Evolutionary conservation across 371 early-diverging fungal species (phyloP), one percentile per base, ranked within the genome.

Genomic region (Mortierella sp.): DNA sequence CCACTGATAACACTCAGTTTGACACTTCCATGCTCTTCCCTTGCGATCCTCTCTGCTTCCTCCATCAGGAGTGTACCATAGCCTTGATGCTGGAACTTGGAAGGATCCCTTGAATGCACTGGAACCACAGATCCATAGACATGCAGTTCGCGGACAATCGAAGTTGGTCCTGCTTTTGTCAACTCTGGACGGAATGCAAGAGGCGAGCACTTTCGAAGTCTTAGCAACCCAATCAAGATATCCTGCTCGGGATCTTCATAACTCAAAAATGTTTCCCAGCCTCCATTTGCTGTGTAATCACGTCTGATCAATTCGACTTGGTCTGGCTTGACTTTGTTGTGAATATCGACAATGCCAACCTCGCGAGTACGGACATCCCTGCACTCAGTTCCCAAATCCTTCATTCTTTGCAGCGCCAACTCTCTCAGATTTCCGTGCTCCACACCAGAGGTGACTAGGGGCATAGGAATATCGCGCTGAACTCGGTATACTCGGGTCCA

Each of bases 391-490:
- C 98, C 99, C 69, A 99, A 85, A 86, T 99, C 99, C 78, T 93
- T 93, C 98, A 99, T 98, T 63, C 99, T 91, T 71, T 96, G 91
- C 64, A 99, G 85, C 1, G 99, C 99, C 59, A 99, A 86, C 86
- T 99, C 99, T 64, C 99, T 90, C 73, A 99, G 83, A 79, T 99
- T 99, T 61, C 99, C 99, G 84, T 99, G 94, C 85, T 99, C 99
- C 15, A 99, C 99, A 66, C 99, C 99, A 8, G 98, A 97, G 13
- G 98, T 97, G 43, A 99, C 99, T 32, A 99, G 87, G 13, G 99
- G 99, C 99, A 99, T 99, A n/a, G 99, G 99, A 76, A 99, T 99
- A 89, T 99, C 99, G 85, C 97, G 92, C 85, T 99, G 99, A 12
- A 99, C 99, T 75, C 99, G 93, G 85, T 99, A 99, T 53, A 99